phyloP scores from a whole-genome alignment of 306 rosid species.

The Ceratonia siliqua region DNA sequence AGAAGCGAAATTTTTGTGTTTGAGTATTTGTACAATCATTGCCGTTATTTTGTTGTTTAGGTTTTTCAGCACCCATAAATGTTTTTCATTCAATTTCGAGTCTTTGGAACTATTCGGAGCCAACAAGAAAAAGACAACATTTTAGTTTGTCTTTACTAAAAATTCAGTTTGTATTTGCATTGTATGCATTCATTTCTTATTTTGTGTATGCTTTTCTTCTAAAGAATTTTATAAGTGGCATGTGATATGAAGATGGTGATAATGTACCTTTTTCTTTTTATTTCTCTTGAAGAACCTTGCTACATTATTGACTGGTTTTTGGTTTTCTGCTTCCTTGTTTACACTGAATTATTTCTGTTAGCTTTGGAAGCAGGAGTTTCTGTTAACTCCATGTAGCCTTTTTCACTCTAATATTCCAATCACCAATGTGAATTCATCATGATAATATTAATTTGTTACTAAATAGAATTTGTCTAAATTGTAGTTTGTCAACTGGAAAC shows the following conservation, averaged over 20 bases:
- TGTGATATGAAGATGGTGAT: conserved; percentile 5
- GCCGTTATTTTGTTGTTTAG: not conserved
- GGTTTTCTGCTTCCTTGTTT: not conserved
- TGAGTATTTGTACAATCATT: not conserved
- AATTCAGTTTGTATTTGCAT: not conserved
- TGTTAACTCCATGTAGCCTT: not conserved
- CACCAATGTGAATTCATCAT: not conserved
- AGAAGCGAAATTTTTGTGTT: not conserved
- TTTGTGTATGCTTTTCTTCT: not conserved
- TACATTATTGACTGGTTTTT: not conserved
- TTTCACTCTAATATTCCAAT: not conserved
- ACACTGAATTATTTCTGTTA: not conserved
- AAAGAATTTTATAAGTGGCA: not conserved
- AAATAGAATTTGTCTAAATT: not conserved
- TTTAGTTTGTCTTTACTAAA: not conserved
- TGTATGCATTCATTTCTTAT: not conserved
- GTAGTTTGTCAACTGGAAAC: not conserved
- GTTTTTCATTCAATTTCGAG: not conserved
- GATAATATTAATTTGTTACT: not conserved
- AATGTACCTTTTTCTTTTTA: not conserved
- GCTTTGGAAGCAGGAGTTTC: not conserved
- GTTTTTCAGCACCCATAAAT: not conserved
- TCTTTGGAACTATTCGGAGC: not conserved
- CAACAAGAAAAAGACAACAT: not conserved
- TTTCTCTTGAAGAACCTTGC: not conserved